phyloP scores from a whole-genome alignment of 2,329 filamentous ascomycete species.

The Fusarium heterosporum region DNA sequence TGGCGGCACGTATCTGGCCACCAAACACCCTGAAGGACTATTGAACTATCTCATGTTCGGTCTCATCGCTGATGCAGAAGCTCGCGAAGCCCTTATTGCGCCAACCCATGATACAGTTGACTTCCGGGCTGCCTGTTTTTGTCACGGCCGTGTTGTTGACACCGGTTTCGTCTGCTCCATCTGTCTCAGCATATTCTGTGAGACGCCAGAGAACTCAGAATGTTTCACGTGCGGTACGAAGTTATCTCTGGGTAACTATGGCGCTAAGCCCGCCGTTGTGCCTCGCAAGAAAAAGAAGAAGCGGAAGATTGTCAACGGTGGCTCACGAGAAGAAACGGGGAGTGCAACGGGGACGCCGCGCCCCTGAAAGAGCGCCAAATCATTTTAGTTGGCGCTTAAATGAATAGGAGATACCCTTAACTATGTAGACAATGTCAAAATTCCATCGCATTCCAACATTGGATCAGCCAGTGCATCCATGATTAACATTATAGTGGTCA shows the following conservation, averaged over 20 bases:
- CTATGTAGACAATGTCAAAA: not conserved
- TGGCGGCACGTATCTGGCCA: constrained; percentile 66
- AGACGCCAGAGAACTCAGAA: constrained; percentile 68
- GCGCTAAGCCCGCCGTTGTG: constrained; percentile 80
- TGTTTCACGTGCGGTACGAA: constrained; percentile 88
- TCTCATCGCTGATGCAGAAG: constrained; percentile 76
- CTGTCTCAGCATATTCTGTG: constrained; percentile 93
- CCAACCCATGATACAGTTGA: constrained; percentile 90
- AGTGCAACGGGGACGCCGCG: constrained; percentile 71
- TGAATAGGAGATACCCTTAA: constrained; percentile 42
- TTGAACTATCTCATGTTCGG: constrained; percentile 96
- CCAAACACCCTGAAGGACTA: constrained; percentile 73
- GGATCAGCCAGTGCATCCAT: not conserved
- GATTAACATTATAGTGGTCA: not conserved
- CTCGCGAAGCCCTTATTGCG: constrained; percentile 73
- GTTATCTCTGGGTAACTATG: constrained; percentile 80
- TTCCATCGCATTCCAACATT: not conserved
- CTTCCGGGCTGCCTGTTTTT: constrained; percentile 98
- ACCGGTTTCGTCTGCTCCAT: constrained; percentile 96
- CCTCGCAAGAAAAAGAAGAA: constrained; percentile 80
- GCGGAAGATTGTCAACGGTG: constrained; percentile 70
- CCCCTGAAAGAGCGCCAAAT: constrained; percentile 40
- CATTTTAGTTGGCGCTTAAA: constrained; percentile 42
- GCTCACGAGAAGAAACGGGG: constrained; percentile 65
- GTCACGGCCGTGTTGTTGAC: constrained; percentile 90